A percentile compares a stretch with the other conserved stretches of the same genome.
These are phyloP conservation scores for Neurospora hispaniola DNA, from an alignment of 495 filamentous ascomycete species.

Conservation along the genomic window DNA sequence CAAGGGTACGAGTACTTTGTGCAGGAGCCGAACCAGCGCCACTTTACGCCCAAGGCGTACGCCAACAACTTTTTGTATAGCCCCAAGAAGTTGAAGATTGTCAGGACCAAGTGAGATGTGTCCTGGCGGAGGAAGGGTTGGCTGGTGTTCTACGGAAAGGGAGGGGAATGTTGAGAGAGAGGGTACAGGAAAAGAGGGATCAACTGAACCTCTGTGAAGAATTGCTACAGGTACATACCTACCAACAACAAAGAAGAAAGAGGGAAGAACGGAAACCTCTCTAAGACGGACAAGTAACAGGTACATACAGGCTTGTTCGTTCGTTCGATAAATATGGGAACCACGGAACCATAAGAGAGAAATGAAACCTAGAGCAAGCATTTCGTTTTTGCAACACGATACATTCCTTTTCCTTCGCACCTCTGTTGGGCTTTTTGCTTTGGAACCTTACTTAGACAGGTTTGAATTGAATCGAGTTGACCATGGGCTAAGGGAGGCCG, in stretches of 20 bases:
- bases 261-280: neutral
- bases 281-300: neutral
- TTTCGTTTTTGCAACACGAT: neutral
- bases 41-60: slow-evolving; percentile 83
- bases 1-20: slow-evolving; percentile 99
- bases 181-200: neutral
- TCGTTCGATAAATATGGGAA: neutral
- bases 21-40: slow-evolving; percentile 86
- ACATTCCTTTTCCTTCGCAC: neutral
- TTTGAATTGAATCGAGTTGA: no score
- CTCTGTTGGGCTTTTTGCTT: no score
- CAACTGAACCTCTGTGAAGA: no score
- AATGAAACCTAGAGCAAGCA: neutral
- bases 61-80: slow-evolving; percentile 90
- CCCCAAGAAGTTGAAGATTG: slow-evolving; percentile 76
- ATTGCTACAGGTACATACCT: neutral
- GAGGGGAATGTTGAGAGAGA: no score
- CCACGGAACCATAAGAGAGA: neutral
- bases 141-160: no score
- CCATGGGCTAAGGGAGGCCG: no score
- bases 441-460: no score
- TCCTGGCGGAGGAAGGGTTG: no score
- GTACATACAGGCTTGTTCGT: no score
- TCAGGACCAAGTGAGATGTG: slow-evolving; percentile 69
- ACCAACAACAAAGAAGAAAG: neutral